Base-by-base conservation (phyloP, 1,139 yeast genomes). In the Nakaseomyces uthaithaninus region DNA sequence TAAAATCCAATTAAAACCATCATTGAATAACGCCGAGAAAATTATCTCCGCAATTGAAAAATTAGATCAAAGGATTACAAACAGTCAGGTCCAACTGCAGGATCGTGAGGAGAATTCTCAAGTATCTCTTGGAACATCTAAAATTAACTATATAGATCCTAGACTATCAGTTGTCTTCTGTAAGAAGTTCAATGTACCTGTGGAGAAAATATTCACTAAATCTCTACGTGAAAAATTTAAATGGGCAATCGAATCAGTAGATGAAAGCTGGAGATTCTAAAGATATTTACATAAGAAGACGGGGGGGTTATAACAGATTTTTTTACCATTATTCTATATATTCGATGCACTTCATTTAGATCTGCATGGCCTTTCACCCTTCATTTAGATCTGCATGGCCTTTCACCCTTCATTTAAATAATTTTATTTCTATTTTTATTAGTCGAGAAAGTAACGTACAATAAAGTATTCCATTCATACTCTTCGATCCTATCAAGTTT, bases 241-340 rank as follows among this genome's bases (percentile, higher is more conserved):
- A 41, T 89, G 98, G 98, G 97, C 98, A 19, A 81, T 89, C 42
- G 94, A 89, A 60, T 79, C 91, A 39, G 89, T 80, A 4, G 96
- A 83, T 58, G 86, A 76, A 50, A 67, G 7, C 10, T 31, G 35
- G 35, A 31, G 35, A 83, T 87, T 3, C 66, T 77, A 37, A 41
- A 2, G 7, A 11, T 11, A 12, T 10, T 19, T 8, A 6, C 31
- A 36, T 20, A 26, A 36, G 16, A 24, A 18, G 12, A 10, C 5
- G 7, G 16, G 9, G 23, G 18, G 28, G 37, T 18, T 18, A 34
- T 23, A 16, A 23, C 28, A 34, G 18, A 23, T 7, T 3, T 24
- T 34, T 25, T 24, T 34, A n/a, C 17, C 7, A n/a, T n/a, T n/a
- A n/a, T n/a, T n/a, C n/a, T n/a, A n/a, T n/a, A n/a, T n/a, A n/a